Conservation (phyloP, 352 stramenopile genomes). For the Phytopythium montanum region DNA sequence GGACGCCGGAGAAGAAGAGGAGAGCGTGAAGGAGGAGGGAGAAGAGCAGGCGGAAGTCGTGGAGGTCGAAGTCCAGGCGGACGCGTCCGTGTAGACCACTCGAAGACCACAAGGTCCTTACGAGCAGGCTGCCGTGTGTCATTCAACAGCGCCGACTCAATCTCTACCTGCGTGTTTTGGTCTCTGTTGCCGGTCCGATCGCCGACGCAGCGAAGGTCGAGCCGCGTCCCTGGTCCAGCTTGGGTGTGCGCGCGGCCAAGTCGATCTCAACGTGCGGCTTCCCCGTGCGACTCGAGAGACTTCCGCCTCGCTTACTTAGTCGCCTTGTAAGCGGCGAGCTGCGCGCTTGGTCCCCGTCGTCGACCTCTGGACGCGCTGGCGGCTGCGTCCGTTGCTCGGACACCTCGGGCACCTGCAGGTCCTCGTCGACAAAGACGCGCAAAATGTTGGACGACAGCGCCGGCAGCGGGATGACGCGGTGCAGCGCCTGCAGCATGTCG, state of each 20-base stretch:
- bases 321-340: conserved; percentile 28
- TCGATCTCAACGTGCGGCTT: conserved; percentile 51
- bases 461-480: conserved; percentile 49
- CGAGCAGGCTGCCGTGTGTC: background rate
- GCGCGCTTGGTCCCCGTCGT: conserved; percentile 1
- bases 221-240: background rate
- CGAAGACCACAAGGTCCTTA: background rate
- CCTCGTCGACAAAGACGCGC: conserved; percentile 47
- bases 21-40: too few relatives aligned
- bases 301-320: conserved; percentile 18
- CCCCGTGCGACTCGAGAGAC: background rate
- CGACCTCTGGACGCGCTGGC: conserved; percentile 1
- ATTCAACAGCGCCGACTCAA: background rate
- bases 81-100: background rate
- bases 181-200: background rate
- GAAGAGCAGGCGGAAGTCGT: background rate
- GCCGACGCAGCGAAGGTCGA: background rate
- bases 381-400: background rate
- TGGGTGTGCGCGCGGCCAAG: conserved; percentile 20
- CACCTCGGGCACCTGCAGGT: conserved; percentile 40
- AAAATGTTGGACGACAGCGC: conserved; percentile 49
- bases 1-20: conserved; percentile 22
- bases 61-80: background rate
- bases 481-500: conserved; percentile 49
- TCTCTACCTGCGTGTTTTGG: background rate